phyloP scores from a whole-genome alignment of 2,329 filamentous ascomycete genomes.

The Fusarium acutatum region DNA sequence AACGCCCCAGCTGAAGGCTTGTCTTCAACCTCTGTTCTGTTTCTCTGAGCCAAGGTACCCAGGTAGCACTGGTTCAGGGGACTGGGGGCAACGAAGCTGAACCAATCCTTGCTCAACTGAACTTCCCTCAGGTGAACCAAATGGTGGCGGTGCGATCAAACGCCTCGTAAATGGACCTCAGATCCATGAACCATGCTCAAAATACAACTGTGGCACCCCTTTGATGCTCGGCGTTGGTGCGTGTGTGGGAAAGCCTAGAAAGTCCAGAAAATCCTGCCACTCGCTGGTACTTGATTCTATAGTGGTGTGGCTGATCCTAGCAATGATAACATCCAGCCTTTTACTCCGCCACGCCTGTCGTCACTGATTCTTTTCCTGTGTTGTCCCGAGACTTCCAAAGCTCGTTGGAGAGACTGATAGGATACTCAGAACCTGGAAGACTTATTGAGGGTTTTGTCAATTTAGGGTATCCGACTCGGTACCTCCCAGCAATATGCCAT shows the following conservation, averaged over 20 bases:
- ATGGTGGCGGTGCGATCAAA: slow-evolving; percentile 30
- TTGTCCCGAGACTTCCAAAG: slow-evolving; percentile 6
- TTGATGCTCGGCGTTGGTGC: slow-evolving; percentile 14
- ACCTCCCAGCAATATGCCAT: slow-evolving; percentile 26
- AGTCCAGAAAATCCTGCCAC: slow-evolving; percentile 3
- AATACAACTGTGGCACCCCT: slow-evolving; percentile 27
- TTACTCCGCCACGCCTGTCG: slow-evolving; percentile 33
- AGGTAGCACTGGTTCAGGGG: background rate
- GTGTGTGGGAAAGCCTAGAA: slow-evolving; percentile 23
- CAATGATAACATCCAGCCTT: slow-evolving; percentile 11
- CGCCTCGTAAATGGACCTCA: slow-evolving; percentile 11
- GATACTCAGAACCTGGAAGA: slow-evolving; percentile 14
- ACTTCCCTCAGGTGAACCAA: slow-evolving; percentile 36
- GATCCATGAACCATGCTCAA: slow-evolving; percentile 17
- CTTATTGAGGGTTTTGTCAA: slow-evolving; percentile 6
- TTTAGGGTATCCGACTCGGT: background rate
- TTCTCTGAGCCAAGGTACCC: background rate
- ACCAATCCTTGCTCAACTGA: slow-evolving; percentile 27
- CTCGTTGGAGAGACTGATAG: slow-evolving; percentile 20
- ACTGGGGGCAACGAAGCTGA: slow-evolving; percentile 23
- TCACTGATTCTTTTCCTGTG: slow-evolving; percentile 17
- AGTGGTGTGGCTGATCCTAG: slow-evolving; percentile 37
- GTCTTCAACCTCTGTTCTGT: background rate
- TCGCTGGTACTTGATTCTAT: slow-evolving; percentile 6
- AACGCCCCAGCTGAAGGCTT: slow-evolving; percentile 30